Conservation (phyloP, 2,329 filamentous ascomycete genomes). For the Scorias spongiosa region DNA sequence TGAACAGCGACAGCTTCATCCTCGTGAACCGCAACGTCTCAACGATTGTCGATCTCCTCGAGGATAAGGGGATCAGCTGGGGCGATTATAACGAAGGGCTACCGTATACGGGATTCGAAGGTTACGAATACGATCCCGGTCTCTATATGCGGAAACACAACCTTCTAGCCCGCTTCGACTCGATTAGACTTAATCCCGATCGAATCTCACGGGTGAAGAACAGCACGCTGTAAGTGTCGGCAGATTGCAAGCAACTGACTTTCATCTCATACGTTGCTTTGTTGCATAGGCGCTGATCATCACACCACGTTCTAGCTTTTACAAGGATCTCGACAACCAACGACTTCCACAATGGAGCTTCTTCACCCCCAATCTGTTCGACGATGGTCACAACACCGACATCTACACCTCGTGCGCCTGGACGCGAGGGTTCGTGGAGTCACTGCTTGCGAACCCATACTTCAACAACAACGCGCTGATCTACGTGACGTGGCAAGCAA, state of each 20-base stretch:
- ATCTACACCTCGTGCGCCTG: conserved; percentile 51
- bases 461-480: conserved; percentile 62
- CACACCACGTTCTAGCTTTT: conserved; percentile 36
- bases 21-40: conserved; percentile 18
- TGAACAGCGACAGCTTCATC: conserved; percentile 48
- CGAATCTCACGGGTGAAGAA: conserved; percentile 60
- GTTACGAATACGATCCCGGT: conserved; percentile 37
- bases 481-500: conserved; percentile 62
- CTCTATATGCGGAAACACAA: conserved; percentile 73
- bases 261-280: no score
- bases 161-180: conserved; percentile 43
- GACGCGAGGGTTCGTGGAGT: conserved; percentile 49
- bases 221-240: conserved; percentile 27
- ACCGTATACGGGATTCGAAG: conserved; percentile 56
- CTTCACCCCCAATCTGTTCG: conserved; percentile 56
- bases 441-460: conserved; percentile 47
- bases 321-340: conserved; percentile 45
- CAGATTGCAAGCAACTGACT: no score
- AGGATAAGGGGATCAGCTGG: conserved; percentile 26
- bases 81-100: conserved; percentile 56
- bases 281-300: no score
- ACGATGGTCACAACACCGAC: conserved; percentile 56
- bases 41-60: conserved; percentile 20
- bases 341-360: conserved; percentile 54
- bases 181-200: conserved; percentile 37